Base-by-base conservation (phyloP, 2,329 filamentous ascomycete species). In the Cadophora sp. region DNA sequence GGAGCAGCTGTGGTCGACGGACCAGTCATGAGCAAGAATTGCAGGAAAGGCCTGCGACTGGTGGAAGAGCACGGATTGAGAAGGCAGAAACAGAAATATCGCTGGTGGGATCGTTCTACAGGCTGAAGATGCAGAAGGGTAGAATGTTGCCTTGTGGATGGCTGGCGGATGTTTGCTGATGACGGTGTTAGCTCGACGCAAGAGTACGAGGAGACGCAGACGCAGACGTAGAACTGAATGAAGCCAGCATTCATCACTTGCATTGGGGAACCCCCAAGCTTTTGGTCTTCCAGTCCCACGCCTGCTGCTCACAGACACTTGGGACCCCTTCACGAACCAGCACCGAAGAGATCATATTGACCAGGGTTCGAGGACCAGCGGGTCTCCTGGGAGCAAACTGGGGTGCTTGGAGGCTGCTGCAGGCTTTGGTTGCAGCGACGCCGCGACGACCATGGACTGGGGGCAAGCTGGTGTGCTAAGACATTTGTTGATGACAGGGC, bases 261-360 rank as follows among this genome's bases (percentile, higher is more conserved):
- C 61, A 60, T 64, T 63, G 71, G 71, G 71, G 66, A 39, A 64
- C 66, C 66, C 71, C 72, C 70, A 73, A 72, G 63, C 64, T 59
- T 68, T 71, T 66, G 69, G 51, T 47, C 61, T 69, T 65, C 73
- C 66, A 70, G 71, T 73, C 71, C 71, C 72, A 72, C 71, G 69
- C 68, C 66, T 64, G 59, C 41, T 70, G 69, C 70, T 69, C 73
- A 72, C 72, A 72, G 73, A 75, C 73, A 67, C 69, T 68, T 63
- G 60, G 61, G 50, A 51, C 62, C 62, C 63, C 8, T 48, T 50
- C 59, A 62, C 59, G n/a, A 60, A 43, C 45, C 45, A 43, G 30
- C 45, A 62, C 43, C 59, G 24, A 36, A 58, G 51, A 58, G 60
- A 53, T 30, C 48, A 62, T 43, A 53, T 30, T 43, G 50, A 50